Base-by-base conservation (phyloP, 352 stramenopile species). In the Sclerospora graminicola region DNA sequence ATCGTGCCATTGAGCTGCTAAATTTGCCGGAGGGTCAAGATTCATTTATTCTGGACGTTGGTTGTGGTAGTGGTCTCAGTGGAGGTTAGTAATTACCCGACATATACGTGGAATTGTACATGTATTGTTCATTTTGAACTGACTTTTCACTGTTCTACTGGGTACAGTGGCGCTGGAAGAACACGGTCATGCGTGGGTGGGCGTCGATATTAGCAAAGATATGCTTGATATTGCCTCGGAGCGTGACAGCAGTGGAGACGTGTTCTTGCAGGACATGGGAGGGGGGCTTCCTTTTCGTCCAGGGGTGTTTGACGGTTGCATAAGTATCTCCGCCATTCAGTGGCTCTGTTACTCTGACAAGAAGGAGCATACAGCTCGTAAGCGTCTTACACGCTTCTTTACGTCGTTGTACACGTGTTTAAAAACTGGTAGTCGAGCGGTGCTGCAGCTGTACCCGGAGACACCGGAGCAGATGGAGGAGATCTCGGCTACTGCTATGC, bases 261-360 rank as follows among this genome's bases (percentile, higher is more conserved):
- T 93, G 15, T 89, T 96, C 32, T 53, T 95, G 27, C 85, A 91
- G 39, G 97, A 99, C 59, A 99, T 99, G 95, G 97, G 97, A 28
- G 94, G 91, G 44, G 97, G 97, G 23, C 62, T 99, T 15, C 95
- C 95, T 11, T 99, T 99, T 72, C 89, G 96, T 46, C 83, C 92
- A 1, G 95, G 93, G 6, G 84, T 95, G 0, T 99, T 99, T 54
- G 97, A 99, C 59, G 96, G 95, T 14, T 98, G 87, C 57, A 98
- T 99, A 67, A 99, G 94, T 51, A 98, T 99, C 51, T 99, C 95
- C 10, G 97, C 97, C n/a, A 63, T 99, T 19, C 97, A 99, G 71
- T 99, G 97, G 97, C 82, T 99, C 15, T 99, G 96, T 63, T 99
- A 99, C 70, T 97, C 93, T 47, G 97, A 98, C 66, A 95, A 94